phyloP scores from a whole-genome alignment of 2,329 filamentous ascomycete genomes.

The Cladophialophora psammophila region DNA sequence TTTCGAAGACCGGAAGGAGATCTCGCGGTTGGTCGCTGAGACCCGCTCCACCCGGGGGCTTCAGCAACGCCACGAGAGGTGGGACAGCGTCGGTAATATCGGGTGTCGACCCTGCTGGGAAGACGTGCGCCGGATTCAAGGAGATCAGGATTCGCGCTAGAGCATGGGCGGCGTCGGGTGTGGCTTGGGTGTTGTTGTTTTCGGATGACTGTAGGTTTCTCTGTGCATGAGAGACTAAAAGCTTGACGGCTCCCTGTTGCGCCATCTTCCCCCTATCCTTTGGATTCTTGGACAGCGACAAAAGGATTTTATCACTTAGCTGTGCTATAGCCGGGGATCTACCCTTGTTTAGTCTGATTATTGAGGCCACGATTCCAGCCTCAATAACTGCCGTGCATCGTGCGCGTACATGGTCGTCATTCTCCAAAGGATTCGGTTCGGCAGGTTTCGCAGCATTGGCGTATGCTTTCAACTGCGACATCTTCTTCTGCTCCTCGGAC shows the following conservation, averaged over 20 bases:
- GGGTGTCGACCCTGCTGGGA: constrained; percentile 77
- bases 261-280: constrained; percentile 79
- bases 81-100: constrained; percentile 79
- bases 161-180: constrained; percentile 73
- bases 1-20: constrained; percentile 87
- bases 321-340: constrained; percentile 74
- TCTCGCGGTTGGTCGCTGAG: constrained; percentile 66
- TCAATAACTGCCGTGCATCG: constrained; percentile 82
- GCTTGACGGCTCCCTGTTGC: constrained; percentile 90
- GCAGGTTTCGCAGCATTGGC: constrained; percentile 80
- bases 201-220: constrained; percentile 31
- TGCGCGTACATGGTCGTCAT: constrained; percentile 75
- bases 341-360: constrained; percentile 76
- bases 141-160: constrained; percentile 86
- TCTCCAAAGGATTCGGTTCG: constrained; percentile 71
- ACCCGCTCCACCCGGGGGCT: constrained; percentile 45
- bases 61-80: constrained; percentile 77
- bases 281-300: constrained; percentile 76
- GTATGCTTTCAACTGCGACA: constrained; percentile 91
- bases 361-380: constrained; percentile 75
- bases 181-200: constrained; percentile 45
- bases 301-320: constrained; percentile 77
- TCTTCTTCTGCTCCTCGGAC: constrained; percentile 90
- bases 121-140: constrained; percentile 82
- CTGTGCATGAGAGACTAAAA: constrained; percentile 74